Conservation (phyloP, 306 rosid species). For the Ceratonia siliqua region DNA sequence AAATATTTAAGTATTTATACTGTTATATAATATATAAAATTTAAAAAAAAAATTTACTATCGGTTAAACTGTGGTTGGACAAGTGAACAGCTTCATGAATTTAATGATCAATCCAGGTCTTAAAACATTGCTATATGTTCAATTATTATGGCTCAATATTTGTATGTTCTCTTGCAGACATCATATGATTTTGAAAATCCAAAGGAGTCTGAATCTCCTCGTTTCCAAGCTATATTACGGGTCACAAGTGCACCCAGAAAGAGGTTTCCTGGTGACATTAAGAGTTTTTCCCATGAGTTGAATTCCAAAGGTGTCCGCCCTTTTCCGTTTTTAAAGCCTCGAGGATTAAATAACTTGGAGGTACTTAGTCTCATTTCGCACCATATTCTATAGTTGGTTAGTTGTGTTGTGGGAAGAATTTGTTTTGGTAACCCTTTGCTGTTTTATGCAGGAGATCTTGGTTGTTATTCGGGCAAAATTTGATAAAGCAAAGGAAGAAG, state of each 20-base stretch:
- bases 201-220: slow-evolving; percentile 98
- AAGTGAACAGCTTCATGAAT: too few relatives aligned
- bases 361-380: slow-evolving; percentile 46
- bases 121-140: slow-evolving; percentile 5
- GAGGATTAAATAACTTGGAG: slow-evolving; percentile 89
- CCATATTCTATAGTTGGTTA: slow-evolving; percentile 20
- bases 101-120: too few relatives aligned
- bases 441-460: slow-evolving; percentile 76
- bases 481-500: slow-evolving; percentile 97
- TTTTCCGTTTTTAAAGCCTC: slow-evolving; percentile 91
- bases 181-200: slow-evolving; percentile 92
- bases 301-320: slow-evolving; percentile 97
- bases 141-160: slow-evolving; percentile 32
- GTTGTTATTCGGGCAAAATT: slow-evolving; percentile 81
- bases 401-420: slow-evolving; percentile 30
- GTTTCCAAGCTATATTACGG: slow-evolving; percentile 97
- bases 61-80: too few relatives aligned
- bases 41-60: too few relatives aligned
- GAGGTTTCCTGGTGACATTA: slow-evolving; percentile 86
- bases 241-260: slow-evolving; percentile 96
- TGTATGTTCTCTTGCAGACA: slow-evolving; percentile 48
- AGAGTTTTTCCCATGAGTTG: slow-evolving; percentile 96
- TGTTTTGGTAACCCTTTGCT: slow-evolving; percentile 13
- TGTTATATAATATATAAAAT: too few relatives aligned
- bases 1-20: too few relatives aligned